Percentiles rank a stretch among this genome's conserved stretches.
Conservation (phyloP, 805 yeast species). For the Yamadazyma endophytica region DNA sequence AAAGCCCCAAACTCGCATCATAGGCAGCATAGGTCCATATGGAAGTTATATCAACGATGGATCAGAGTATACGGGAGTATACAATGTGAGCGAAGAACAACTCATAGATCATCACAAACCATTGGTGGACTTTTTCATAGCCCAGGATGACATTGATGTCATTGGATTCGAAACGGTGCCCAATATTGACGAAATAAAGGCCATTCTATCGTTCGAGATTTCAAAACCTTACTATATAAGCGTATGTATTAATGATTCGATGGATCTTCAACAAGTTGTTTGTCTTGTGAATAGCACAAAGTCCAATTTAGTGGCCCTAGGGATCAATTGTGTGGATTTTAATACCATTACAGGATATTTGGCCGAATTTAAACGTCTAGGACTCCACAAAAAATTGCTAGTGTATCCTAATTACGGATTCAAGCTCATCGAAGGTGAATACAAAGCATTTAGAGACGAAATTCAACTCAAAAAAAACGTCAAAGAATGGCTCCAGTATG, state of each 20-base stretch:
- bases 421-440: slow-evolving; percentile 45
- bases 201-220: slow-evolving; percentile 27
- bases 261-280: slow-evolving; percentile 19
- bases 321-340: slow-evolving; percentile 66
- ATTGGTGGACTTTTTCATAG: slow-evolving; percentile 31
- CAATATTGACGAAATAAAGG: slow-evolving; percentile 50
- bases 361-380: slow-evolving; percentile 9
- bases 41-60: slow-evolving; percentile 69
- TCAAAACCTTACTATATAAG: slow-evolving; percentile 44
- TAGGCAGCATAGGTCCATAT: slow-evolving; percentile 74
- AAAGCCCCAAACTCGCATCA: slow-evolving; percentile 21
- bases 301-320: slow-evolving; percentile 44
- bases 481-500: slow-evolving; percentile 4
- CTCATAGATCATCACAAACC: slow-evolving; percentile 50
- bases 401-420: slow-evolving; percentile 77
- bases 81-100: slow-evolving; percentile 29
- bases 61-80: slow-evolving; percentile 68
- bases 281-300: slow-evolving; percentile 11
- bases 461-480: slow-evolving; percentile 23
- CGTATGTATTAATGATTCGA: slow-evolving; percentile 27
- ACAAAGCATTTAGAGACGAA: slow-evolving; percentile 26
- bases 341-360: slow-evolving; percentile 36
- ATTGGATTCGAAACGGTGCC: slow-evolving; percentile 76
- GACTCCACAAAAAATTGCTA: slow-evolving; percentile 43
- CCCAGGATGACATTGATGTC: slow-evolving; percentile 45